Evolutionary conservation across 2,329 filamentous ascomycete genomes (phyloP).

Genomic region (Colletotrichum gigasporum): DNA sequence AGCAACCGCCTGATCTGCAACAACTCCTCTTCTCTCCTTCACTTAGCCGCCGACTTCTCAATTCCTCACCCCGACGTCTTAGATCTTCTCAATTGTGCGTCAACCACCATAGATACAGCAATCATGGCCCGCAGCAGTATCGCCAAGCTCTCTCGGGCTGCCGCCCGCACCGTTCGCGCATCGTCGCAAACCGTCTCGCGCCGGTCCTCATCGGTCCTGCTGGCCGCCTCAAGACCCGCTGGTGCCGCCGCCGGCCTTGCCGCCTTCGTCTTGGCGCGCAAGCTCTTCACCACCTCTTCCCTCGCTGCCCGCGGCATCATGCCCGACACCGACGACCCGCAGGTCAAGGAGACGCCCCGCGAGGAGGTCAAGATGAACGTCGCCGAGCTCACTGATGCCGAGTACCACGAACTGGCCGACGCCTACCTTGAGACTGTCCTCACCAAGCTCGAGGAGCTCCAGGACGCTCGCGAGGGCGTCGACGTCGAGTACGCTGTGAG

Average conservation of each 20-base stretch:
- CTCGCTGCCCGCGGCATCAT: slow-evolving; percentile 60
- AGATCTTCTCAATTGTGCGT: not conserved
- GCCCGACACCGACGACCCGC: slow-evolving; percentile 66
- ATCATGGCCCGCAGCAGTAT: slow-evolving; percentile 44
- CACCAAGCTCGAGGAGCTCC: slow-evolving; percentile 73
- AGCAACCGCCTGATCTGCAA: not conserved
- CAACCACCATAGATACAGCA: not conserved
- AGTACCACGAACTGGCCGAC: slow-evolving; percentile 84
- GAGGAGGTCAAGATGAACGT: slow-evolving; percentile 54
- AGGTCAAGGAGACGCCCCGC: slow-evolving; percentile 50
- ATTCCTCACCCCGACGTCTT: not conserved
- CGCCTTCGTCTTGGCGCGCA: slow-evolving; percentile 35
- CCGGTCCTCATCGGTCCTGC: slow-evolving; percentile 6
- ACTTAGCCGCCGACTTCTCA: not conserved
- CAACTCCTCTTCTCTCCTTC: not conserved
- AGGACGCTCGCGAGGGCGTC: slow-evolving; percentile 78
- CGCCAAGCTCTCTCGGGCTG: slow-evolving; percentile 48
- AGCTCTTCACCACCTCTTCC: slow-evolving; percentile 42
- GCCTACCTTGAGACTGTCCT: slow-evolving; percentile 72
- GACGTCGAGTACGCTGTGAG: slow-evolving; percentile 91
- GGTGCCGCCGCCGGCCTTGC: slow-evolving; percentile 32
- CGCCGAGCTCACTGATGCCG: slow-evolving; percentile 71
- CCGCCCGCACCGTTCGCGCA: slow-evolving; percentile 44
- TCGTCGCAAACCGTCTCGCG: slow-evolving; percentile 31
- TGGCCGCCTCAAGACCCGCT: slow-evolving; percentile 16